Evolutionary conservation across 2,329 filamentous ascomycete genomes (phyloP), one percentile per base, ranked within the genome.

Genomic region (Trichocomaceae sp.): DNA sequence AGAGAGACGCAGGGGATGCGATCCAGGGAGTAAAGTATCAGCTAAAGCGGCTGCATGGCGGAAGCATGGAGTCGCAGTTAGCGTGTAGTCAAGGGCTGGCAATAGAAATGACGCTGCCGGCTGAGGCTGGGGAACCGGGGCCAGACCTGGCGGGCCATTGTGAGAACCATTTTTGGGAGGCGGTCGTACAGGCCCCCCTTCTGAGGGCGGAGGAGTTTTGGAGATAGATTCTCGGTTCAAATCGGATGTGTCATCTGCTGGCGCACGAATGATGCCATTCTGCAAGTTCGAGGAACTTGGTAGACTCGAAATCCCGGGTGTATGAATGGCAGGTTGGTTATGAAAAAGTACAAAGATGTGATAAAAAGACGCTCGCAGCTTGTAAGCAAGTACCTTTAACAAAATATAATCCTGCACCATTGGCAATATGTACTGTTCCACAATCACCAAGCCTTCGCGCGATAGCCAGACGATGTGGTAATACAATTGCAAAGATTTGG

Each of bases 321-420:
- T 76, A 45, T 84, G 85, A 55, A 96, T 82, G 0, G 86, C 80
- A 0, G 92, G 92, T 52, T 89, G 84, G 72, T 96, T 96, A 75
- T 96, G 90, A 67, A 96, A 97, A 12, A 97, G 81, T 52, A 95
- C 93, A 69, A 96, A 96, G 61, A 99, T 90, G 74, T 99, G 92
- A 64, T 95, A 93, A 68, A 97, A 95, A 19, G 90, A 95, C 15
- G 93, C 93, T 57, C 90, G 85, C 13, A 99, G 80, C 72, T 97
- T 99, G 69, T 90, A 89, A 19, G 88, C 86, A 59, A 99, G 80
- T 45, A 97, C 91, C 66, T 90, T 91, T 55, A 96, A 83, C 69
- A 95, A 91, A 65, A 78, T 83, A 72, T 84, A 89, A 64, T 83
- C 86, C 62, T 80, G 84, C 54, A 89, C 88, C 81, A 86, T 88